Evolutionary conservation across 2,329 filamentous ascomycete genomes (phyloP).

Genomic region (Cordyceps javanica): DNA sequence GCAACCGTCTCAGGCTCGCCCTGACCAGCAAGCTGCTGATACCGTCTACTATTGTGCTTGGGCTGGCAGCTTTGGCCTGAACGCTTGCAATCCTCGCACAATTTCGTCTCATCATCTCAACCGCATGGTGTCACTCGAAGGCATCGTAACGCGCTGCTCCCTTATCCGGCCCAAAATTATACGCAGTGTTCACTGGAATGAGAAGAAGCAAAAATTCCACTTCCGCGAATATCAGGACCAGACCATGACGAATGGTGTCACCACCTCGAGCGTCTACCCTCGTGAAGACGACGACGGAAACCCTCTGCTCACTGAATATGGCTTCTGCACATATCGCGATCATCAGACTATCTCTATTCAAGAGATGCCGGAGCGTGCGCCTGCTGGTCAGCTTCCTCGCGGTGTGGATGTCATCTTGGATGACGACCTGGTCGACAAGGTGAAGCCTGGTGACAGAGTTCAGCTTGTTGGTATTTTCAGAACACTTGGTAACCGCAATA

Average conservation of each 20-base stretch:
- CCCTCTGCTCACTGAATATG: conserved; percentile 89
- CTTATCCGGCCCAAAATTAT: conserved; percentile 95
- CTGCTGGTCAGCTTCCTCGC: conserved; percentile 88
- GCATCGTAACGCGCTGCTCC: conserved; percentile 94
- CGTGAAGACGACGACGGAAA: conserved; percentile 92
- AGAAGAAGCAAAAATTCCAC: conserved; percentile 78
- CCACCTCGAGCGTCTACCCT: conserved; percentile 87
- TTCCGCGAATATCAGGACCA: conserved; percentile 91
- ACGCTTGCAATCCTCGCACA: conserved; percentile 89
- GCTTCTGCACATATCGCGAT: conserved; percentile 90
- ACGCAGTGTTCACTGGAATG: conserved; percentile 95
- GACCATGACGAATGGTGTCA: conserved; percentile 90
- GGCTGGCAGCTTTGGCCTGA: conserved; percentile 91
- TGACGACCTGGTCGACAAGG: conserved; percentile 89
- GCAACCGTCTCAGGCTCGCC: conserved; percentile 61
- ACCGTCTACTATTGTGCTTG: conserved; percentile 95
- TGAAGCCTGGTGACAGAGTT: conserved; percentile 92
- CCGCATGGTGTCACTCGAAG: conserved; percentile 94
- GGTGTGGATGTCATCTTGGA: conserved; percentile 96
- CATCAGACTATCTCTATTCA: conserved; percentile 98
- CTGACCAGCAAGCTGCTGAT: conserved; percentile 71
- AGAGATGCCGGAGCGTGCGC: conserved; percentile 96
- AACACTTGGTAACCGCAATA: conserved; percentile 90
- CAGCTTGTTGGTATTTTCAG: conserved; percentile 96
- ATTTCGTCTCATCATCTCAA: conserved; percentile 86